These are phyloP conservation scores for Umbelopsis sp. DNA, from an alignment of 192 early-diverging fungal genomes.

Conservation along the genomic window DNA sequence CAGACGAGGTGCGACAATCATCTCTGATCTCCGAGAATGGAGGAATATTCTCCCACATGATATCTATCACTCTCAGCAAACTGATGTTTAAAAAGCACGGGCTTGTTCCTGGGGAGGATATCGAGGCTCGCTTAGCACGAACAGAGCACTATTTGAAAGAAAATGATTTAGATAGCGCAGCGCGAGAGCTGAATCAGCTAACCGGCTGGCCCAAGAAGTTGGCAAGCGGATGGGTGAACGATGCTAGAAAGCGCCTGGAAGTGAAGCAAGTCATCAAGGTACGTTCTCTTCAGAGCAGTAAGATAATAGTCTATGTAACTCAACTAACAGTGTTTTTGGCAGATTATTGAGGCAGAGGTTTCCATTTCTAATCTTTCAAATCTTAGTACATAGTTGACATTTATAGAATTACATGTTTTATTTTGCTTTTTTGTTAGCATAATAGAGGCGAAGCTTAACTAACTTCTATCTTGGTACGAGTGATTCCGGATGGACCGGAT, in stretches of 20 bases:
- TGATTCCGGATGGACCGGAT: constrained; percentile 64
- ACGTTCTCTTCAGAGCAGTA: background rate
- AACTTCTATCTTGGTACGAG: constrained; percentile 23
- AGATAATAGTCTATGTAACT: background rate
- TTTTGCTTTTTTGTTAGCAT: background rate
- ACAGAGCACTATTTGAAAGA: constrained; percentile 71
- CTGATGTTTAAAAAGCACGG: constrained; percentile 87
- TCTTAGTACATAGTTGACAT: background rate
- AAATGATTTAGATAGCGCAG: constrained; percentile 82
- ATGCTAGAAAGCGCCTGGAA: constrained; percentile 81
- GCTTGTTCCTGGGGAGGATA: constrained; percentile 80
- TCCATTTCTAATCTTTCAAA: background rate
- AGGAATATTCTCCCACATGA: constrained; percentile 77
- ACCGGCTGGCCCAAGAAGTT: constrained; percentile 88
- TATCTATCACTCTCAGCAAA: constrained; percentile 71
- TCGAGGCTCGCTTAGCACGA: constrained; percentile 84
- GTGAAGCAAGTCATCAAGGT: constrained; percentile 87
- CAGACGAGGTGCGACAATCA: constrained; percentile 70
- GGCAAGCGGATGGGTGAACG: constrained; percentile 84
- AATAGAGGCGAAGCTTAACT: background rate
- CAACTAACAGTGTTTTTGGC: background rate
- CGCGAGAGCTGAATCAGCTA: constrained; percentile 91
- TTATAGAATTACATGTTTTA: background rate
- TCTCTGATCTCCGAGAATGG: constrained; percentile 87
- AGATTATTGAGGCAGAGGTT: constrained; percentile 10